Percentiles rank a stretch among this genome's conserved stretches.
Conservation (phyloP, 176 grass and related monocot species). For the Rhynchospora pubera region DNA sequence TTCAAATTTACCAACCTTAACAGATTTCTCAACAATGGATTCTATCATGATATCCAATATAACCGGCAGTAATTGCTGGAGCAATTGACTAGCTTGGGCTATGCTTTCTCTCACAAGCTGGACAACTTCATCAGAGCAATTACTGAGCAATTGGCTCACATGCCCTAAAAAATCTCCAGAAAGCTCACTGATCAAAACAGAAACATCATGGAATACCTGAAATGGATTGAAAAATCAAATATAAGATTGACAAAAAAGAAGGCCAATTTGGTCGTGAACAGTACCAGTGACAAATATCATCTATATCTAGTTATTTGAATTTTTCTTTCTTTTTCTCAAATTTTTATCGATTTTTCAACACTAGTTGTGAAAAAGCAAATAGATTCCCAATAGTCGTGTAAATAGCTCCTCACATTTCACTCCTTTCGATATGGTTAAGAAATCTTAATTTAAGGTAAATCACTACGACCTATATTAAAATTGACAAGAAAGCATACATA, state of each 20-base stretch:
- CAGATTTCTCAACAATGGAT: constrained; percentile 80
- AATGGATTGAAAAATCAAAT: constrained; percentile 11
- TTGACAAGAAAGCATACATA: constrained; percentile 53
- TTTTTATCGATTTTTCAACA: background rate
- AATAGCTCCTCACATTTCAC: background rate
- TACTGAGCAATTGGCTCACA: constrained; percentile 50
- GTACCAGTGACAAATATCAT: background rate
- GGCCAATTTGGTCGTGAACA: background rate
- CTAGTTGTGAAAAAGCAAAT: background rate
- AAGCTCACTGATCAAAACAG: constrained; percentile 46
- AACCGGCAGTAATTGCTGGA: constrained; percentile 58
- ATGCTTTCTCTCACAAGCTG: constrained; percentile 82
- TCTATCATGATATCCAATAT: constrained; percentile 82
- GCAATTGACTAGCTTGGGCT: constrained; percentile 57
- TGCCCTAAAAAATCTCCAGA: constrained; percentile 52
- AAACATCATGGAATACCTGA: constrained; percentile 86
- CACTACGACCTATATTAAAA: background rate
- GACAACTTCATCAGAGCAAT: constrained; percentile 63
- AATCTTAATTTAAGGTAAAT: background rate
- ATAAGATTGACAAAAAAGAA: constrained; percentile 16
- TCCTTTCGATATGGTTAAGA: background rate
- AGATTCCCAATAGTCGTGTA: background rate
- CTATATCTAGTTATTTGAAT: background rate
- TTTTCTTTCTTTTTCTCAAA: background rate
- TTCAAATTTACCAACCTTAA: constrained; percentile 49